Evolutionary conservation across 2,329 filamentous ascomycete species (phyloP).

Genomic region (Macroventuria anomochaeta): DNA sequence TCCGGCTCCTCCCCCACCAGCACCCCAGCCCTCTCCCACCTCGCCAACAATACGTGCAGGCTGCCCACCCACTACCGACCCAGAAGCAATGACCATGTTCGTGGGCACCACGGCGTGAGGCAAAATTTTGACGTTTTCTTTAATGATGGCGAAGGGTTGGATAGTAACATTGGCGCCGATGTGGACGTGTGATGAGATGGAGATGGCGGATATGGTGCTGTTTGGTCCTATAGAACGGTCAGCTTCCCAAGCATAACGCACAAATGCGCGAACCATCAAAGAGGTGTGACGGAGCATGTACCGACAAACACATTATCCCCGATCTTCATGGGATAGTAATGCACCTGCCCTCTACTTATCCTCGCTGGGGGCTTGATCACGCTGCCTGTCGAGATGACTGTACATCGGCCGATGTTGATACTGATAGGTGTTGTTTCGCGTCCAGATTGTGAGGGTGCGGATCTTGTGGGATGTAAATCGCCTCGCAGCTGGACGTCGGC

Average conservation of each 20-base stretch:
- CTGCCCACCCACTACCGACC: slow-evolving; percentile 77
- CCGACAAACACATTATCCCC: slow-evolving; percentile 95
- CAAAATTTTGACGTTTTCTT: slow-evolving; percentile 88
- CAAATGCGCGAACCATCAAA: not conserved
- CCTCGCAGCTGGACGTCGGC: slow-evolving; percentile 93
- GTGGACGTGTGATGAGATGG: slow-evolving; percentile 83
- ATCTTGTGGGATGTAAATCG: slow-evolving; percentile 67
- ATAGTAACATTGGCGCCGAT: slow-evolving; percentile 80
- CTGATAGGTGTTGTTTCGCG: slow-evolving; percentile 56
- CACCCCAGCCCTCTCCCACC: slow-evolving; percentile 60
- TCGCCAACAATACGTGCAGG: slow-evolving; percentile 58
- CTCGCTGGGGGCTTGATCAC: slow-evolving; percentile 84
- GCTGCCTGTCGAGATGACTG: slow-evolving; percentile 80
- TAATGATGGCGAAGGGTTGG: slow-evolving; percentile 87
- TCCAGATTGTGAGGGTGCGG: slow-evolving; percentile 41
- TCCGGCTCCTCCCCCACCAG: slow-evolving; percentile 44
- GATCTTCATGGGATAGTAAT: slow-evolving; percentile 88
- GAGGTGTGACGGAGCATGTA: slow-evolving; percentile 48
- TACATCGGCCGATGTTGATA: slow-evolving; percentile 90
- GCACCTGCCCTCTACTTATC: slow-evolving; percentile 75
- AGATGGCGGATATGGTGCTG: slow-evolving; percentile 80
- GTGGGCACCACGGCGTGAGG: slow-evolving; percentile 83
- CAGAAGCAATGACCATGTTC: slow-evolving; percentile 91
- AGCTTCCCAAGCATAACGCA: not conserved
- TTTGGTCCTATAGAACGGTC: slow-evolving; percentile 43